A percentile compares a stretch with the other conserved stretches of the same genome.
phyloP scores from a whole-genome alignment of 306 rosid genomes.

The Inga laurina region DNA sequence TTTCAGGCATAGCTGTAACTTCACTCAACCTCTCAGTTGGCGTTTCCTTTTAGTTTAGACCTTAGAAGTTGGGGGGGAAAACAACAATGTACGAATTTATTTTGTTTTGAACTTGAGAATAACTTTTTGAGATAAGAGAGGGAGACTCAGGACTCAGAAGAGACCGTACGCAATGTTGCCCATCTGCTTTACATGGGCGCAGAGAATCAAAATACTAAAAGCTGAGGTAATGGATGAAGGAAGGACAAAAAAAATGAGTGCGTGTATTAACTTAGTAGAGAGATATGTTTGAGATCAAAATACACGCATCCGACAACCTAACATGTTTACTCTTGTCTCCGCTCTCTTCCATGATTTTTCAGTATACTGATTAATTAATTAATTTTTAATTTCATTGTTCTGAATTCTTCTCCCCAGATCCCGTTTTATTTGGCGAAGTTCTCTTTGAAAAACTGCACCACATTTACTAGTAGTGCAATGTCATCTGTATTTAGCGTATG shows the following conservation, averaged over 20 bases:
- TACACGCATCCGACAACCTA: constrained; percentile 24
- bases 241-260: constrained; percentile 18
- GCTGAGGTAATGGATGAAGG: background rate
- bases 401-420: background rate
- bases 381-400: background rate
- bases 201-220: constrained; percentile 15
- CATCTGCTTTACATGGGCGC: background rate
- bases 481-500: background rate
- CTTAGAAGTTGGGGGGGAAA: background rate
- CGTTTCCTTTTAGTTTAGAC: background rate
- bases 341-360: background rate
- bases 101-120: background rate
- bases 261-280: constrained; percentile 9
- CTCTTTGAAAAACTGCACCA: background rate
- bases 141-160: background rate
- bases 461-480: background rate
- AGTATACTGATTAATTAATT: background rate
- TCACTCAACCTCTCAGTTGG: background rate
- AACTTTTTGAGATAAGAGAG: background rate
- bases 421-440: background rate
- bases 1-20: constrained; percentile 19
- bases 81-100: background rate
- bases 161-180: background rate
- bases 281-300: constrained; percentile 26
- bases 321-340: constrained; percentile 22